Evolutionary conservation across 2,329 filamentous ascomycete species (phyloP), one percentile per base, ranked within the genome.

Genomic region (Neoscytalidium dimidiatum): DNA sequence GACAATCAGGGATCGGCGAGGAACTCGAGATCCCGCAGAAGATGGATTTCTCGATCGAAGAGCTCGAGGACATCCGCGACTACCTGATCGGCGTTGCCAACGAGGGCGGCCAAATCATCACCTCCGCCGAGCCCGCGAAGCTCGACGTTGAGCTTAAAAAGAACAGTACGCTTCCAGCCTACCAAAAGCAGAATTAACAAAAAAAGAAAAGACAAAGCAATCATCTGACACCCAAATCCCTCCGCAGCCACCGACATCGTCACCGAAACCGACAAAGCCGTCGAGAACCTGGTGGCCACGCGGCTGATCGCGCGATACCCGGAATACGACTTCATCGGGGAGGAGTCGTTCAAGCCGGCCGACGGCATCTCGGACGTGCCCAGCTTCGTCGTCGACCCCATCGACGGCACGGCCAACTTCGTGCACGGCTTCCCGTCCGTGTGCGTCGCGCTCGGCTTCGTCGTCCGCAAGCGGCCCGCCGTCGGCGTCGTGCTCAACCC

Each of bases 371-470:
- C 41, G n/a, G 3, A 28, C 41, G 31, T 3, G 5, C 57, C 57
- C 28, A 61, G 41, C 41, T 61, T 46, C 41, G 8, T 48, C 57
- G 57, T 61, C 57, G 57, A 61, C 29, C 57, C 57, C 28, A 61
- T 61, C 57, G 57, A 61, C 57, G 57, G 57, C 41, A 49, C 57
- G 8, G 23, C 57, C 41, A 61, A 61, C 57, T 49, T 61, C 57
- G 28, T 61, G 3, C 57, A 26, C 28, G 28, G 31, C 57, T 46
- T 61, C 28, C 57, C 57, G 4, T 19, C 28, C 28, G 57, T 61
- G 11, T 44, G 33, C 41, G 17, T 48, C 28, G 19, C 57, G 28
- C 41, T 61, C 23, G 57, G 26, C 19, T 41, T 61, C 41, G 26
- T 38, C 41, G 41, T 61, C 28, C 17, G 9, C 5, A n/a, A 19